Base-by-base conservation (phyloP, 2,329 filamentous ascomycete species). In the Aspergillus sp. region DNA sequence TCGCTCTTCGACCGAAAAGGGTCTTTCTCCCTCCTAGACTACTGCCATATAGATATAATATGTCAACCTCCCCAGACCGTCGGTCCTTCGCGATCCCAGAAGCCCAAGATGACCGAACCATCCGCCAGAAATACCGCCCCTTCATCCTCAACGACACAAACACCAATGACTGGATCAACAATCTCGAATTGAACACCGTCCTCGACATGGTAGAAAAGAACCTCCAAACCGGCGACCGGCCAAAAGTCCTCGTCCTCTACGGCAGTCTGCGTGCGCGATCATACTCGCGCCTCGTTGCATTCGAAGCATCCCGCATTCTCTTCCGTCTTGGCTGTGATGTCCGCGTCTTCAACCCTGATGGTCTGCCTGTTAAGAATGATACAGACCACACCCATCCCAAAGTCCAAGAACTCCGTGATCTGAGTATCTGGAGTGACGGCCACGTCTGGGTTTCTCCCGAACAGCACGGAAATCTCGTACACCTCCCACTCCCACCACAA, bases 401-500 rank as follows among this genome's bases (percentile, higher is more conserved):
- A 47, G 81, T 86, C 0, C 78, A 80, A 50, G 82, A 85, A 55
- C 69, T 85, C 5, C 72, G 82, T 4, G 69, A 75, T 6, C 68
- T 86, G 1, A 81, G 77, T 49, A 66, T 61, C 8, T 86, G 82
- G 82, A 82, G 78, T 42, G 81, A 86, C 53, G 82, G 81, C 0
- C 82, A 85, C 53, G 53, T 85, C 11, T 85, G 82, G 82, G 66
- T 82, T 7, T 79, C 75, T 7, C 81, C 81, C 0, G 82, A 86
- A 56, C 82, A 85, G 62, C 82, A 86, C 49, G 82, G 82, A 0
- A 83, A 80, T 50, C 52, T 85, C 33, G 77, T 52, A 8, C 36
- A 39, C n/a, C 12, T 7, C 12, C 10, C n/a, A 5, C 7, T 2
- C 36, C 44, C 39, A n/a, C n/a, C 19, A 19, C 4, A 19, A 4